Percentiles rank a stretch among this genome's conserved stretches.
Evolutionary conservation across 2,329 filamentous ascomycete genomes (phyloP).

Genomic region (Immersiporthe knoxdaviesiana): DNA sequence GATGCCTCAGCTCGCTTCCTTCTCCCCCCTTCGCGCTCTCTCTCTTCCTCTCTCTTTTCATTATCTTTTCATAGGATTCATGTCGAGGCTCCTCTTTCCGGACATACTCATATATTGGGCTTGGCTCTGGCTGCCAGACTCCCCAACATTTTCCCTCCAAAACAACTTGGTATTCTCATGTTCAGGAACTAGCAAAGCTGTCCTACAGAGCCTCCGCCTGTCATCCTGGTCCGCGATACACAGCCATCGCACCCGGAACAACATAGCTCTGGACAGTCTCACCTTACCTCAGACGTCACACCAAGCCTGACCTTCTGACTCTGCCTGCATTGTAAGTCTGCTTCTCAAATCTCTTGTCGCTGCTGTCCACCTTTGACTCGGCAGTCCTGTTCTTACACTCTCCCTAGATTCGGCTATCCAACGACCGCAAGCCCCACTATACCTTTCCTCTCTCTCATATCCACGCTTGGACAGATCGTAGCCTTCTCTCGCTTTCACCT

Average conservation of each 20-base stretch:
- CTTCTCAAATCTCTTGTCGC: not conserved
- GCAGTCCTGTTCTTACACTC: not conserved
- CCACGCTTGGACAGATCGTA: constrained; percentile 29
- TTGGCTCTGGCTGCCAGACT: not conserved
- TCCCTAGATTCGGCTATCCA: not conserved
- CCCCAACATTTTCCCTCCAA: not conserved
- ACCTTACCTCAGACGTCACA: not conserved
- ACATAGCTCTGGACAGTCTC: constrained; percentile 17
- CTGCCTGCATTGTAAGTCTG: not conserved
- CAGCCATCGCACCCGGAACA: not conserved
- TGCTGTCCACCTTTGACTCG: not conserved
- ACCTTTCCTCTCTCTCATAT: constrained; percentile 35
- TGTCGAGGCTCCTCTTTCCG: constrained; percentile 1
- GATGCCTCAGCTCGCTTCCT: not conserved
- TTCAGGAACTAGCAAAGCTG: not conserved
- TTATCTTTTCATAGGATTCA: not conserved
- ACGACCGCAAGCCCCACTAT: constrained; percentile 13
- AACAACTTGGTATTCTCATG: not conserved
- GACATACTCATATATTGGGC: not conserved
- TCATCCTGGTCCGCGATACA: constrained; percentile 7
- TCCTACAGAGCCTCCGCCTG: not conserved
- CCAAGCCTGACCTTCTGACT: not conserved
- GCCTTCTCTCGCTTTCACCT: constrained; percentile 20
- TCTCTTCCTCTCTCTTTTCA: no score
- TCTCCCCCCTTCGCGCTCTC: no score